Percentiles rank a stretch among this genome's conserved stretches.
phyloP scores from a whole-genome alignment of 768 basidiomycete species.

The Chalciporus piperatus region DNA sequence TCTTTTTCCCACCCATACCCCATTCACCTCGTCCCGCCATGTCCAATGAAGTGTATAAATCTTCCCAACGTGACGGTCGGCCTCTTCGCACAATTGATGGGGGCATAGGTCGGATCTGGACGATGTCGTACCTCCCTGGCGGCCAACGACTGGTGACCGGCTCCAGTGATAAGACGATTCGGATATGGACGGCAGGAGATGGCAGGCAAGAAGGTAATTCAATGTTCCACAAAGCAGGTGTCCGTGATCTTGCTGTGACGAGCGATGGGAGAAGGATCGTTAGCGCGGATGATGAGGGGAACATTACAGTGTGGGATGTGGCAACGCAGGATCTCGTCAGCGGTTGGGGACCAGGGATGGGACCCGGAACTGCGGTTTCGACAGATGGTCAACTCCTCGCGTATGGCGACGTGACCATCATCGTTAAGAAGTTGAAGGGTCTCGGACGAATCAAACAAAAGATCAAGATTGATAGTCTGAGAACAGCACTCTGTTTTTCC shows the following conservation, averaged over 20 bases:
- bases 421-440: too few relatives aligned
- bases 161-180: neutral
- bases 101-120: too few relatives aligned
- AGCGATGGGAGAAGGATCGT: neutral
- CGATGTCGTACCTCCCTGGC: too few relatives aligned
- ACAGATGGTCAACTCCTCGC: slow-evolving; percentile 1
- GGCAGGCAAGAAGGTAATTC: neutral
- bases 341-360: rapidly evolving
- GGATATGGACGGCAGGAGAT: neutral
- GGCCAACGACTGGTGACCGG: neutral
- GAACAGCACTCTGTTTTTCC: neutral
- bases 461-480: too few relatives aligned
- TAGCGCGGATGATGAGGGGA: neutral
- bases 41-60: too few relatives aligned
- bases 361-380: neutral
- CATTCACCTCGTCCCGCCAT: too few relatives aligned
- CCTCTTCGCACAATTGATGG: neutral
- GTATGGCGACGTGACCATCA: neutral
- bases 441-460: too few relatives aligned
- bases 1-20: too few relatives aligned
- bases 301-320: slow-evolving; percentile 2
- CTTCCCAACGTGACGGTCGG: neutral
- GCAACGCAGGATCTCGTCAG: neutral
- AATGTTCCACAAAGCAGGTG: neutral
- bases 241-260: neutral